Percentiles rank a stretch among this genome's conserved stretches.
Conservation (phyloP, 2,329 filamentous ascomycete genomes). For the Colletotrichum sansevieriae region DNA sequence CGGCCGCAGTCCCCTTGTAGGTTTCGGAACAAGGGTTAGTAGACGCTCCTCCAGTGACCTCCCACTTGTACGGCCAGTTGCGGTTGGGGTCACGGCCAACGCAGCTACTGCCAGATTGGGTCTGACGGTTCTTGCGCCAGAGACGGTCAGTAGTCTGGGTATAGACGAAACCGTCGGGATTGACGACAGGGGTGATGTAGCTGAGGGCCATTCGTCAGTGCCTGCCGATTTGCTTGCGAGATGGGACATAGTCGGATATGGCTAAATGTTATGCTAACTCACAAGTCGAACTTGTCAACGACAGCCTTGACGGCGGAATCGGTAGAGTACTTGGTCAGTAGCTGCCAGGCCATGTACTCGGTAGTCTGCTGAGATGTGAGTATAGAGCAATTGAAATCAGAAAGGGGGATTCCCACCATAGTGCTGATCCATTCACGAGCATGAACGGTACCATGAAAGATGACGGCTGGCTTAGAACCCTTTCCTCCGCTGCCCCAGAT, state of each 20-base stretch:
- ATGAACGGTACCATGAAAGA: slow-evolving; percentile 66
- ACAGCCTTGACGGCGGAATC: slow-evolving; percentile 54
- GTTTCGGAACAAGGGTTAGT: slow-evolving; percentile 62
- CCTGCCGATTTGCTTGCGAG: too few relatives aligned
- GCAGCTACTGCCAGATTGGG: slow-evolving; percentile 52
- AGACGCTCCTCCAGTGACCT: slow-evolving; percentile 58
- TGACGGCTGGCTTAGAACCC: slow-evolving; percentile 63
- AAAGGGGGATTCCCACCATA: slow-evolving; percentile 59
- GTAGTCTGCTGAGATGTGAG: slow-evolving; percentile 51
- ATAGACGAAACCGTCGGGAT: slow-evolving; percentile 64
- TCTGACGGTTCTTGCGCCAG: slow-evolving; percentile 66
- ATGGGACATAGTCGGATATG: too few relatives aligned
- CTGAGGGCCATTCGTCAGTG: neutral
- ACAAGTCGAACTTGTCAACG: slow-evolving; percentile 68
- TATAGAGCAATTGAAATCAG: rapidly evolving
- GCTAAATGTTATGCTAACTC: neutral
- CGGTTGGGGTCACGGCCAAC: slow-evolving; percentile 67
- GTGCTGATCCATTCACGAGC: slow-evolving; percentile 68
- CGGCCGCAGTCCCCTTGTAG: slow-evolving; percentile 56
- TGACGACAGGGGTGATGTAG: slow-evolving; percentile 65
- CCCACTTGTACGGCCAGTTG: slow-evolving; percentile 66
- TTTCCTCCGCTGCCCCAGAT: slow-evolving; percentile 62
- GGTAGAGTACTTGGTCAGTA: slow-evolving; percentile 56
- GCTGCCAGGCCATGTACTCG: slow-evolving; percentile 61
- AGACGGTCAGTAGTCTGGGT: slow-evolving; percentile 60